These are phyloP conservation scores for Trichoderma polysporum DNA, from an alignment of 2,329 filamentous ascomycete genomes.

Conservation along the genomic window DNA sequence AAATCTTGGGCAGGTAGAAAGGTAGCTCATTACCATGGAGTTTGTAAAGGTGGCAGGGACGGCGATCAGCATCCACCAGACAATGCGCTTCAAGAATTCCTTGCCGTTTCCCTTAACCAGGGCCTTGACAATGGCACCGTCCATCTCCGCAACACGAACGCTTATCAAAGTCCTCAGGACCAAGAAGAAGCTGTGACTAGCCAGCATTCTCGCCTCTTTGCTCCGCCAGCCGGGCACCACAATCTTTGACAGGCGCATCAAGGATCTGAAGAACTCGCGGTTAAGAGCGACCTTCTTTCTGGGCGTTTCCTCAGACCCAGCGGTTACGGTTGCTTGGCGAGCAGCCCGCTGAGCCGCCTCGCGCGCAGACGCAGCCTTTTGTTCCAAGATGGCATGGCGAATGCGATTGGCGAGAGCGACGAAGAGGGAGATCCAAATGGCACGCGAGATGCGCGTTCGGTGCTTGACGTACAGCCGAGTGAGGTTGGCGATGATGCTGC, in stretches of 20 bases:
- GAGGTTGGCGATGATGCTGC: constrained; percentile 63
- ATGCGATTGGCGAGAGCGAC: constrained; percentile 82
- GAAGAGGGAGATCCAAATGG: constrained; percentile 79
- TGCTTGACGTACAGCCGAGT: constrained; percentile 73
- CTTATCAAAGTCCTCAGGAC: constrained; percentile 89
- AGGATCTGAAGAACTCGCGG: constrained; percentile 72
- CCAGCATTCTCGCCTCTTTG: constrained; percentile 80
- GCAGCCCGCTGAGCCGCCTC: constrained; percentile 58
- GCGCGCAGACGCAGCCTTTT: constrained; percentile 77
- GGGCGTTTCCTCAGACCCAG: constrained; percentile 38
- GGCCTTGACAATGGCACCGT: constrained; percentile 88
- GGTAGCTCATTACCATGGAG: constrained; percentile 72
- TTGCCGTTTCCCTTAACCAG: constrained; percentile 87
- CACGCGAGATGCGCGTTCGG: constrained; percentile 78
- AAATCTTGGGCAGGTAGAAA: too few relatives aligned
- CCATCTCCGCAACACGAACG: constrained; percentile 92
- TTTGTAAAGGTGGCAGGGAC: constrained; percentile 97
- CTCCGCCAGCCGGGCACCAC: constrained; percentile 88
- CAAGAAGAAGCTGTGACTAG: constrained; percentile 91
- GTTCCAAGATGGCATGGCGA: constrained; percentile 86
- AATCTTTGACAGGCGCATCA: constrained; percentile 77
- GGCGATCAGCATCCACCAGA: constrained; percentile 99
- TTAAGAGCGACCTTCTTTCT: constrained; percentile 89
- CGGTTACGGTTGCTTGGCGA: constrained; percentile 51
- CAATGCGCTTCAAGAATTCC: constrained; percentile 82